Percentiles rank a stretch among this genome's conserved stretches.
Evolutionary conservation across 805 yeast genomes (phyloP).

Genomic region (Candida boleticola): DNA sequence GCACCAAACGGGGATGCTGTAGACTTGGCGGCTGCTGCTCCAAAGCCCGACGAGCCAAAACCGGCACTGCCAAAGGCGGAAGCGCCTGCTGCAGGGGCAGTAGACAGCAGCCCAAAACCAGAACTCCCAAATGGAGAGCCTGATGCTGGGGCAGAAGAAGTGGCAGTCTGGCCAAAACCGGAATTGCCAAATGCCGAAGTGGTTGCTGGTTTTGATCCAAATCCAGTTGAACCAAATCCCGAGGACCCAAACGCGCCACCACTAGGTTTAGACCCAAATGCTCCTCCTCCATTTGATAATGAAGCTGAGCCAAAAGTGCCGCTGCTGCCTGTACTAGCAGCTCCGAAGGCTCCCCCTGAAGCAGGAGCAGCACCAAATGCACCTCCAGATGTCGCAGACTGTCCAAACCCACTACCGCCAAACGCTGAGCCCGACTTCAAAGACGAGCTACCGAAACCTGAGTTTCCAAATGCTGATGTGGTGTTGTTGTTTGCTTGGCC

Average conservation of each 20-base stretch:
- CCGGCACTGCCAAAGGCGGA: conserved; percentile 9
- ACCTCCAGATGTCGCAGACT: not conserved
- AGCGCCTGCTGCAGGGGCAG: conserved; percentile 1
- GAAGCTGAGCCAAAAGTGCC: not conserved
- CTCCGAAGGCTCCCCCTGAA: conserved; percentile 1
- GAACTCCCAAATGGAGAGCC: conserved; percentile 11
- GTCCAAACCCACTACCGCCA: not conserved
- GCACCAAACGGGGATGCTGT: conserved; percentile 10
- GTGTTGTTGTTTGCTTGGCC: conserved; percentile 1
- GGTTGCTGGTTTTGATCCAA: conserved; percentile 4
- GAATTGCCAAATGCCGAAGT: conserved; percentile 11
- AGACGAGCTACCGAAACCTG: conserved; percentile 5
- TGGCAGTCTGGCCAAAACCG: conserved; percentile 8
- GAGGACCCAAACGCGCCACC: conserved; percentile 13
- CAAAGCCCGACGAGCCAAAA: conserved; percentile 7
- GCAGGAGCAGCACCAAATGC: not conserved
- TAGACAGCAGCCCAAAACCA: conserved; percentile 7
- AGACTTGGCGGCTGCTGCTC: not conserved
- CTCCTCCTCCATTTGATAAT: not conserved
- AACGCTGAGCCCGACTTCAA: conserved; percentile 6
- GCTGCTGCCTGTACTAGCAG: not conserved
- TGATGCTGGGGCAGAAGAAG: conserved; percentile 5
- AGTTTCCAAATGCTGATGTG: conserved; percentile 14
- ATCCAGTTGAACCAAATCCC: conserved; percentile 9
- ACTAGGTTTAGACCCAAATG: conserved; percentile 2